Conservation (phyloP, 1,139 yeast genomes). For the Lodderomyces theae region DNA sequence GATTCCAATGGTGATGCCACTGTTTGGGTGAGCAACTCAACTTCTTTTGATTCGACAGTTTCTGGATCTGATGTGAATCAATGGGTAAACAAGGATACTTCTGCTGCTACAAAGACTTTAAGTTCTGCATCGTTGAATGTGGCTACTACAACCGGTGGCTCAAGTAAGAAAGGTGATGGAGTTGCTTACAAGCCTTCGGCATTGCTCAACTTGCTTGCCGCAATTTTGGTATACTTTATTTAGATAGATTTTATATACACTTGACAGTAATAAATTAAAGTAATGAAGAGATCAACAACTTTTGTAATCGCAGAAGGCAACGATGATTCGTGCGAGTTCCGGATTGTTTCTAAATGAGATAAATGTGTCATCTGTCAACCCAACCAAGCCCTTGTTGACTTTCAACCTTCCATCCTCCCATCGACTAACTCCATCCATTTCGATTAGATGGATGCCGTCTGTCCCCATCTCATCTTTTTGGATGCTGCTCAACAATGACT, state of each 20-base stretch:
- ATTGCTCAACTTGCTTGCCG: slow-evolving; percentile 16
- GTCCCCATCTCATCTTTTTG: slow-evolving; percentile 3
- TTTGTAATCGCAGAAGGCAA: slow-evolving; percentile 9
- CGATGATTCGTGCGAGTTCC: slow-evolving; percentile 9
- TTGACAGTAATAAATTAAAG: too few species aligned
- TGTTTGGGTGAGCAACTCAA: slow-evolving; percentile 59
- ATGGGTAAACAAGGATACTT: slow-evolving; percentile 23
- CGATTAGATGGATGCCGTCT: slow-evolving; percentile 11
- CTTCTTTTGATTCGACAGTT: slow-evolving; percentile 44
- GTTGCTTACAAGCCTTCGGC: slow-evolving; percentile 16
- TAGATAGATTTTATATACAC: too few species aligned
- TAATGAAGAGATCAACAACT: too few species aligned
- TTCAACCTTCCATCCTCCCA: slow-evolving; percentile 5
- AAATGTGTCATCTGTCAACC: slow-evolving; percentile 4
- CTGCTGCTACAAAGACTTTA: slow-evolving; percentile 21
- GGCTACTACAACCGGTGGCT: slow-evolving; percentile 5
- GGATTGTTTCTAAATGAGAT: slow-evolving; percentile 10
- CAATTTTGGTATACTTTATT: slow-evolving; percentile 18
- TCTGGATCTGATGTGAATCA: slow-evolving; percentile 30
- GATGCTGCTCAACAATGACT: slow-evolving; percentile 7
- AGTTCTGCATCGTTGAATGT: slow-evolving; percentile 22
- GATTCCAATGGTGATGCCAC: slow-evolving; percentile 57
- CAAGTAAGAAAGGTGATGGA: slow-evolving; percentile 21
- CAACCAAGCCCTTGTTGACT: slow-evolving; percentile 5
- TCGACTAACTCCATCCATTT: slow-evolving; percentile 5